phyloP scores from a whole-genome alignment of 495 filamentous ascomycete species.

The Penicillium steckii region DNA sequence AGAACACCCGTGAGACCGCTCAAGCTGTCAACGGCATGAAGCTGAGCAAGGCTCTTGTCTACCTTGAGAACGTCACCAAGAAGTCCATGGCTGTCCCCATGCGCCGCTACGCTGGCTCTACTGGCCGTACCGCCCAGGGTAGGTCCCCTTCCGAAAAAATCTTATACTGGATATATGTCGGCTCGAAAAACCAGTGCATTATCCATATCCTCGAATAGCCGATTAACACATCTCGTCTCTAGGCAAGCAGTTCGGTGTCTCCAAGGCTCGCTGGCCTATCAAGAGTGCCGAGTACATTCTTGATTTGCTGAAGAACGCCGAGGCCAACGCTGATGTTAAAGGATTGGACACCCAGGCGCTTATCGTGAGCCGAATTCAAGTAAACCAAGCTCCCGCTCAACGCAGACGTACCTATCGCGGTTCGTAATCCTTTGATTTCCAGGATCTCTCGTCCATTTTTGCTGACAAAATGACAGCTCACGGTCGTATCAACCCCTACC shows the following conservation, averaged over 20 bases:
- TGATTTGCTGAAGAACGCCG: constrained; percentile 96
- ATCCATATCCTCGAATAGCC: constrained; percentile 5
- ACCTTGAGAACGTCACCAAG: constrained; percentile 94
- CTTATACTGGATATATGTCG: constrained; percentile 5
- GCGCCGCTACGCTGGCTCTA: constrained; percentile 92
- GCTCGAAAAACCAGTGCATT: background rate
- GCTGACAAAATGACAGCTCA: constrained; percentile 51
- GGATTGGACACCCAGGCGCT: constrained; percentile 97
- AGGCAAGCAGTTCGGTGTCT: constrained; percentile 99
- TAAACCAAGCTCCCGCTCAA: constrained; percentile 99
- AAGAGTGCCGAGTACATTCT: constrained; percentile 99
- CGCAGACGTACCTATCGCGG: constrained; percentile 90
- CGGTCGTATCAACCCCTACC: constrained; percentile 99
- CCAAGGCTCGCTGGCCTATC: constrained; percentile 95
- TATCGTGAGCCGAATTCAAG: constrained; percentile 98
- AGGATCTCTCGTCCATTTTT: no score
- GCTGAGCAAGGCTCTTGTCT: constrained; percentile 86
- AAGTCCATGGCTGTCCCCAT: constrained; percentile 97
- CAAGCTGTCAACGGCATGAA: constrained; percentile 99
- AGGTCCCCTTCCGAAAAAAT: constrained; percentile 45
- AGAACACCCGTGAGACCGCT: constrained; percentile 99
- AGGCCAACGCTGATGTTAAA: constrained; percentile 98
- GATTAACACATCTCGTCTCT: constrained; percentile 30
- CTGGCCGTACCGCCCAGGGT: constrained; percentile 94
- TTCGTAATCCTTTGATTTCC: background rate